phyloP scores from a whole-genome alignment of 1,139 yeast genomes.

The Wickerhamomyces sp. region DNA sequence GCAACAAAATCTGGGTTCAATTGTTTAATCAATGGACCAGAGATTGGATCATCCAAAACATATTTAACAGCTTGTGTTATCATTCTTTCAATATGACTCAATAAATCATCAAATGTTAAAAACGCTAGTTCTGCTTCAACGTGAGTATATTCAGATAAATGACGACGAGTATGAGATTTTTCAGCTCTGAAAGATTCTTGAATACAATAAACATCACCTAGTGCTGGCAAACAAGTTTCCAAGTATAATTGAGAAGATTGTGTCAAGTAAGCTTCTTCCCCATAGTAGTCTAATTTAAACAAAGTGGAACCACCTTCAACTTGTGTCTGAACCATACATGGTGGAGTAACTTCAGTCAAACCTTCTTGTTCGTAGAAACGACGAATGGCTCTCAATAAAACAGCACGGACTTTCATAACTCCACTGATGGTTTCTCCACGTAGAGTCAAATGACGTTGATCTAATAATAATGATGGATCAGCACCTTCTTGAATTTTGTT shows the following conservation, averaged over 20 bases:
- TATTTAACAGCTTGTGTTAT: slow-evolving; percentile 66
- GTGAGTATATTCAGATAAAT: slow-evolving; percentile 94
- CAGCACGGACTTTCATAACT: slow-evolving; percentile 95
- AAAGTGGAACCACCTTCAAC: slow-evolving; percentile 99
- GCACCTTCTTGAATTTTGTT: slow-evolving; percentile 92
- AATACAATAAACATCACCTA: slow-evolving; percentile 95
- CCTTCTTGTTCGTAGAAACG: slow-evolving; percentile 72
- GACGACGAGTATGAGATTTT: slow-evolving; percentile 98
- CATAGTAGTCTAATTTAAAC: slow-evolving; percentile 90
- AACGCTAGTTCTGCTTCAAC: slow-evolving; percentile 93
- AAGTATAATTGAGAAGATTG: slow-evolving; percentile 96
- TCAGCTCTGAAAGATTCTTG: slow-evolving; percentile 99
- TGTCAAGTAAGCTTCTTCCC: slow-evolving; percentile 93
- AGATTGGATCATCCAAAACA: slow-evolving; percentile 82
- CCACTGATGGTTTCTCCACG: slow-evolving; percentile 94
- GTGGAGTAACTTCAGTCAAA: slow-evolving; percentile 91
- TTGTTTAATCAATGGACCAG: slow-evolving; percentile 84
- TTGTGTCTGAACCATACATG: slow-evolving; percentile 99
- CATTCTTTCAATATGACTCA: slow-evolving; percentile 78
- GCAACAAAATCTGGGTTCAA: slow-evolving; percentile 87
- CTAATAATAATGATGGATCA: slow-evolving; percentile 87
- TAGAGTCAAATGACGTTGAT: slow-evolving; percentile 89
- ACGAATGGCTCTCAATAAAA: slow-evolving; percentile 69
- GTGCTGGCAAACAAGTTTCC: slow-evolving; percentile 93
- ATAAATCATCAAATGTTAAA: slow-evolving; percentile 78